Percentiles rank a stretch among this genome's conserved stretches.
phyloP scores from a whole-genome alignment of 1,139 yeast genomes.

The Zygotorulaspora mrakii region DNA sequence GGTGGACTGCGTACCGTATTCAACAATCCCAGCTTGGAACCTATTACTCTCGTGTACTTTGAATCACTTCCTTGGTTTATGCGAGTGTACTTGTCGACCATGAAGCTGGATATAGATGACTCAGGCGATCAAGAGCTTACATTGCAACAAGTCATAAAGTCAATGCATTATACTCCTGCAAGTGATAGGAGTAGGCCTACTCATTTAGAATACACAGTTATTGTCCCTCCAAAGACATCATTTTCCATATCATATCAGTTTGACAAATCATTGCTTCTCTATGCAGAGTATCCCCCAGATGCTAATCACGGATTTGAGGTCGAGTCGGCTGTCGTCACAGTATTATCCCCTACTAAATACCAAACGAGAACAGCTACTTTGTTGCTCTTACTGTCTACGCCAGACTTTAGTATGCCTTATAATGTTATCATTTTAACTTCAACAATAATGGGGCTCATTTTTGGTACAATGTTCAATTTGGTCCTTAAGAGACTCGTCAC shows the following conservation, averaged over 20 bases:
- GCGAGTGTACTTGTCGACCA: conserved; percentile 73
- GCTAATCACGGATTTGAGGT: conserved; percentile 97
- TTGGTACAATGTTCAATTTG: conserved; percentile 81
- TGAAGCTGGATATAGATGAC: conserved; percentile 40
- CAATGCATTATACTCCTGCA: conserved; percentile 69
- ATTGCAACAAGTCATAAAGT: conserved; percentile 42
- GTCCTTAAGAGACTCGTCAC: conserved; percentile 72
- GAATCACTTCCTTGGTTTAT: conserved; percentile 94
- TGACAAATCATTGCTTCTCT: conserved; percentile 78
- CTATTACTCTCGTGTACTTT: conserved; percentile 57
- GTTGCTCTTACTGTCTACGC: conserved; percentile 84
- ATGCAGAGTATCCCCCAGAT: conserved; percentile 97
- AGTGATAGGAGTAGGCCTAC: conserved; percentile 78
- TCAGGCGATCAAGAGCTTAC: conserved; percentile 13
- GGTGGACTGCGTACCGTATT: conserved; percentile 85
- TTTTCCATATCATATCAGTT: conserved; percentile 70
- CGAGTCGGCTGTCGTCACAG: conserved; percentile 78
- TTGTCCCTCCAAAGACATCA: conserved; percentile 61
- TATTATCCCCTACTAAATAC: conserved; percentile 46
- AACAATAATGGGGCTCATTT: conserved; percentile 86
- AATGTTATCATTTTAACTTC: conserved; percentile 93
- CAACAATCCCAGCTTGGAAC: conserved; percentile 54
- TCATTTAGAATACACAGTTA: conserved; percentile 66
- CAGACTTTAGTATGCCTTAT: conserved; percentile 98
- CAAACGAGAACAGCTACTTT: conserved; percentile 79